Percentiles rank a stretch among this genome's conserved stretches.
phyloP scores from a whole-genome alignment of 495 filamentous ascomycete species.

The Penicillium desertorum region DNA sequence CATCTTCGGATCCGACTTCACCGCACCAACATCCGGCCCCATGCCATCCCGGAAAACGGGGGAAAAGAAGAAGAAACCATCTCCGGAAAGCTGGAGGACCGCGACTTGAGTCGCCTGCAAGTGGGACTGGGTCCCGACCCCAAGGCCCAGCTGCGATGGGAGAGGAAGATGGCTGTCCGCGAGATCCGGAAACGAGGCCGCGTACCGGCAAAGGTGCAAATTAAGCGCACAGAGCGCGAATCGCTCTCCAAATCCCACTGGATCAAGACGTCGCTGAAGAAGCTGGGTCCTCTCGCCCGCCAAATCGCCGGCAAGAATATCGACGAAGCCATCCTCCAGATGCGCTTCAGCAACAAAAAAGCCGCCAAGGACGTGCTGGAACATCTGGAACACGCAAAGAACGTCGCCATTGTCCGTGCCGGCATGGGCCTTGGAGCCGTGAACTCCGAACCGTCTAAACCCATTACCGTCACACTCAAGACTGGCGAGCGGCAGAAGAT shows the following conservation, averaged over 20 bases:
- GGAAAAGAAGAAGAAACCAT: slow-evolving; percentile 21
- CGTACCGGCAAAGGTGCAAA: slow-evolving; percentile 57
- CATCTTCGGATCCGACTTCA: slow-evolving; percentile 45
- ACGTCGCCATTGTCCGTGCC: slow-evolving; percentile 69
- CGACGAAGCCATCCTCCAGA: slow-evolving; percentile 89
- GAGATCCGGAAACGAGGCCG: slow-evolving; percentile 66
- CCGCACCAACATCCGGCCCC: slow-evolving; percentile 28
- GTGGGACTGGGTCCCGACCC: slow-evolving; percentile 70
- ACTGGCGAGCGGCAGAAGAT: slow-evolving; percentile 57
- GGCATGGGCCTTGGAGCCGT: slow-evolving; percentile 73
- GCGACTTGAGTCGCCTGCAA: slow-evolving; percentile 52
- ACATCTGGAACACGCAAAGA: slow-evolving; percentile 74
- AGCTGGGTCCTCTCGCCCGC: slow-evolving; percentile 74
- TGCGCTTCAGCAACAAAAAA: slow-evolving; percentile 95
- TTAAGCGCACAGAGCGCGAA: slow-evolving; percentile 74
- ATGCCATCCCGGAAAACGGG: slow-evolving; percentile 23
- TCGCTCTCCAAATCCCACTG: slow-evolving; percentile 59
- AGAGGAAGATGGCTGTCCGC: slow-evolving; percentile 77
- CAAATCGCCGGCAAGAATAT: slow-evolving; percentile 91
- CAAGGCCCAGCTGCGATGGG: slow-evolving; percentile 62
- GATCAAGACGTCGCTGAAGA: slow-evolving; percentile 83
- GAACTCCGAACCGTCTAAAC: slow-evolving; percentile 35
- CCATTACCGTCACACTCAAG: slow-evolving; percentile 40
- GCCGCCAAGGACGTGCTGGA: slow-evolving; percentile 73
- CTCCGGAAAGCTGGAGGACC: slow-evolving; percentile 27